A percentile compares a stretch with the other conserved stretches of the same genome.
These are phyloP conservation scores for Hyphopichia burtonii DNA, from an alignment of 1,139 yeast genomes.

Conservation along the genomic window DNA sequence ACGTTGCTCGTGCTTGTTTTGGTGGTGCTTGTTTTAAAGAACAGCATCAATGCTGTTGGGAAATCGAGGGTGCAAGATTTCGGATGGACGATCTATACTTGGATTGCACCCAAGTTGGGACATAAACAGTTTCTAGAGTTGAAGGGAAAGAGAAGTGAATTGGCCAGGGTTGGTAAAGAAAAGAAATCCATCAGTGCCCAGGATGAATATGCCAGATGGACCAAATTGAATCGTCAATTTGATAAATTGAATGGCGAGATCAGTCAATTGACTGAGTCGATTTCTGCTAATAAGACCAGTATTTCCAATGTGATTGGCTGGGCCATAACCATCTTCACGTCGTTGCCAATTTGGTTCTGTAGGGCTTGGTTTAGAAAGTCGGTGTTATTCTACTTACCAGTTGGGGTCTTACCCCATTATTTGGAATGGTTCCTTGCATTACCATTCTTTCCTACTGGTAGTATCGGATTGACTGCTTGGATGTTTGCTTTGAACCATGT, in stretches of 20 bases:
- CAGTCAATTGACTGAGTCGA: slow-evolving; percentile 35
- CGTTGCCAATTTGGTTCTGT: slow-evolving; percentile 49
- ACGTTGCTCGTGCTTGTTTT: slow-evolving; percentile 28
- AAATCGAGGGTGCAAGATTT: slow-evolving; percentile 31
- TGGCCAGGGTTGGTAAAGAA: slow-evolving; percentile 47
- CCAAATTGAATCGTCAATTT: slow-evolving; percentile 75
- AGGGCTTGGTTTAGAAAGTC: slow-evolving; percentile 57
- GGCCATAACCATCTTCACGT: slow-evolving; percentile 28
- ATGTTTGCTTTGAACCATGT: slow-evolving; percentile 40
- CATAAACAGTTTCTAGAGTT: slow-evolving; percentile 32
- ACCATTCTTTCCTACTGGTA: slow-evolving; percentile 59
- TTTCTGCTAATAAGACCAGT: slow-evolving; percentile 35
- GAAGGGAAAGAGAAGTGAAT: slow-evolving; percentile 42
- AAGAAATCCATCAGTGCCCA: slow-evolving; percentile 75
- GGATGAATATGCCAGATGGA: slow-evolving; percentile 95
- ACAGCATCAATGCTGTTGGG: slow-evolving; percentile 32
- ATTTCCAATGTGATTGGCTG: slow-evolving; percentile 32
- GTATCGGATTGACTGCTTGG: slow-evolving; percentile 54
- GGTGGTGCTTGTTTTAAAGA: slow-evolving; percentile 30
- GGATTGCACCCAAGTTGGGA: slow-evolving; percentile 31
- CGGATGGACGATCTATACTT: slow-evolving; percentile 42
- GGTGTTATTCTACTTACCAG: slow-evolving; percentile 62
- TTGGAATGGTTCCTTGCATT: slow-evolving; percentile 59
- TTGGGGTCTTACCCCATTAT: slow-evolving; percentile 54
- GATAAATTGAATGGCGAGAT: slow-evolving; percentile 60